Evolutionary conservation across 208 protist species (phyloP).

Genomic region (Leishmania major): DNA sequence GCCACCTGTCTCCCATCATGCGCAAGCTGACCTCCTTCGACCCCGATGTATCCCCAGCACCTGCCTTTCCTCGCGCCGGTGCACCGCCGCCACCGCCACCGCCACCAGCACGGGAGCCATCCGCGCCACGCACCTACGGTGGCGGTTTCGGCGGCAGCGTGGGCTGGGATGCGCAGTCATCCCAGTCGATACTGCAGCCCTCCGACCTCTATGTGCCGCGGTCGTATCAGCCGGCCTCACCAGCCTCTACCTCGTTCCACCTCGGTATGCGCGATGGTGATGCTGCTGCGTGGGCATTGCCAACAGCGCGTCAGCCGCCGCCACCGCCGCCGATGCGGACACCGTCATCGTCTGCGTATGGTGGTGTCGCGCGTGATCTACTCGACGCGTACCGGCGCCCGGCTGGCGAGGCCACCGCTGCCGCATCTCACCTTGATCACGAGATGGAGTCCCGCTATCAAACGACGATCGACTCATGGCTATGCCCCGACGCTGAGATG

Average conservation of each 20-base stretch:
- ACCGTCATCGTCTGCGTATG: neutral
- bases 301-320: slow-evolving; percentile 13
- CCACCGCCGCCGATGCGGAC: slow-evolving; percentile 9
- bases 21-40: slow-evolving; percentile 43
- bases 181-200: neutral
- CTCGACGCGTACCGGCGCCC: slow-evolving; percentile 21
- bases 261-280: neutral
- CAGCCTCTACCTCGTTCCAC: neutral
- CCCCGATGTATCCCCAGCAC: neutral
- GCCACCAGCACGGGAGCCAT: slow-evolving; percentile 16
- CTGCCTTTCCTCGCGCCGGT: slow-evolving; percentile 1
- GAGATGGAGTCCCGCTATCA: slow-evolving; percentile 20
- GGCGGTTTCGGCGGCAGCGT: neutral
- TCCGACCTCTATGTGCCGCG: neutral
- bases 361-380: neutral
- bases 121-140: neutral
- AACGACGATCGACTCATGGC: slow-evolving; percentile 31
- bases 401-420: neutral
- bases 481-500: slow-evolving; percentile 1
- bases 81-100: slow-evolving; percentile 14
- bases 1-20: slow-evolving; percentile 39
- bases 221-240: neutral
- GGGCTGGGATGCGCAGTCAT: neutral
- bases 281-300: neutral
- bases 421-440: neutral